These are phyloP conservation scores for Aspergillus brasiliensis DNA, from an alignment of 2,329 filamentous ascomycete species.

Conservation along the genomic window DNA sequence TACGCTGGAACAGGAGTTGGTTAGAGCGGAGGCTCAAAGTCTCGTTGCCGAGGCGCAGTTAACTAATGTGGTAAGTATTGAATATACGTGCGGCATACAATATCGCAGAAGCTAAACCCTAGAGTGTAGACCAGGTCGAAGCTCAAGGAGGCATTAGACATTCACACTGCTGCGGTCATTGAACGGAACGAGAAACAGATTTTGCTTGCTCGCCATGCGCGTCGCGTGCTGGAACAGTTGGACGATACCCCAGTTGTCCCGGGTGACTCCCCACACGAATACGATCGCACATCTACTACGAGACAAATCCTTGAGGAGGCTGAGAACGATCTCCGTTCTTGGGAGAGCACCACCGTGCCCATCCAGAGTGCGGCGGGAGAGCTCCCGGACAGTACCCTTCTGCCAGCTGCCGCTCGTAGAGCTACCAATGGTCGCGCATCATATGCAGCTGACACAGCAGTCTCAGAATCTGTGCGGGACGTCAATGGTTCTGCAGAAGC, in stretches of 20 bases:
- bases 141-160: conserved; percentile 89
- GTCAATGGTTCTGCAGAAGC: conserved; percentile 6
- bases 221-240: conserved; percentile 78
- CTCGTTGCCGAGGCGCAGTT: conserved; percentile 95
- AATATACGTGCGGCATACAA: not conserved
- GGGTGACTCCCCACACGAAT: conserved; percentile 73
- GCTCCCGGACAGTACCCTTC: conserved; percentile 46
- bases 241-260: conserved; percentile 90
- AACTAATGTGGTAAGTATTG: conserved; percentile 76
- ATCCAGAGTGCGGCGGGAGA: conserved; percentile 53
- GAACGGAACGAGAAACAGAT: conserved; percentile 97
- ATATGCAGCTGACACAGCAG: conserved; percentile 1
- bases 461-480: conserved; percentile 2
- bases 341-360: conserved; percentile 62
- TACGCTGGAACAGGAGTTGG: conserved; percentile 91
- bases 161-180: conserved; percentile 86
- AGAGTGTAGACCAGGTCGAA: conserved; percentile 75
- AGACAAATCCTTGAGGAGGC: conserved; percentile 89
- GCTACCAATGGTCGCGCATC: conserved; percentile 11
- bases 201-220: conserved; percentile 87
- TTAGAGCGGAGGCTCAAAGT: conserved; percentile 92
- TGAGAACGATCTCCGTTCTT: conserved; percentile 81
- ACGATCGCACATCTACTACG: conserved; percentile 66
- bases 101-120: not conserved
- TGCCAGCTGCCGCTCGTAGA: conserved; percentile 28